These are phyloP conservation scores for Clonostachys solani DNA, from an alignment of 2,329 filamentous ascomycete species.

Conservation along the genomic window DNA sequence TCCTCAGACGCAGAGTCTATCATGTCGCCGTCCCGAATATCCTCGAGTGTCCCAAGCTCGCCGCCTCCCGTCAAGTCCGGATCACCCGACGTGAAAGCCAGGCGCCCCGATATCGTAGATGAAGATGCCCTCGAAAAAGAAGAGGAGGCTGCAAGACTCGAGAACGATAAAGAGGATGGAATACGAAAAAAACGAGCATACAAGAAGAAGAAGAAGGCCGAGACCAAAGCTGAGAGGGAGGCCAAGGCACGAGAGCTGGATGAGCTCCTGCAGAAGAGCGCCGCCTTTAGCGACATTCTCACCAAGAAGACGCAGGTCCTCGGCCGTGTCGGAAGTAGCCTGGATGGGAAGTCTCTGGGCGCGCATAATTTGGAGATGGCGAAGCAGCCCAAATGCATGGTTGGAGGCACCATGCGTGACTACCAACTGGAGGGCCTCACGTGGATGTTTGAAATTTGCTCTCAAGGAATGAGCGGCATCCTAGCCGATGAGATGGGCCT, in stretches of 20 bases:
- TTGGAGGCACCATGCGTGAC: conserved; percentile 84
- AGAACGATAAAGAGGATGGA: conserved; percentile 35
- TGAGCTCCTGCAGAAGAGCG: conserved; percentile 53
- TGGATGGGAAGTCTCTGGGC: conserved; percentile 55
- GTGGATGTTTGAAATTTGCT: conserved; percentile 82
- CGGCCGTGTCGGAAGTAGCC: conserved; percentile 55
- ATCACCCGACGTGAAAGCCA: neutral
- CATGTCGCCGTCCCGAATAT: conserved; percentile 5
- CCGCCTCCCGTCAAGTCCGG: conserved; percentile 4
- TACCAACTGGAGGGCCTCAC: conserved; percentile 94
- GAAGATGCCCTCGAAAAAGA: conserved; percentile 22
- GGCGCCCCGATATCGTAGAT: neutral
- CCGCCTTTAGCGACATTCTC: conserved; percentile 57
- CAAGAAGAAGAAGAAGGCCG: conserved; percentile 41
- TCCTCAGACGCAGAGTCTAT: conserved; percentile 3
- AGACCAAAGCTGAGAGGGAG: conserved; percentile 50
- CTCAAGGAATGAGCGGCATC: conserved; percentile 86
- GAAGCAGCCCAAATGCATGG: conserved; percentile 78
- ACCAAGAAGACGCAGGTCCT: conserved; percentile 60
- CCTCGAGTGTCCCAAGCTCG: conserved; percentile 6
- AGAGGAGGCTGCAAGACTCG: conserved; percentile 24
- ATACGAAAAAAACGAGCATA: conserved; percentile 29
- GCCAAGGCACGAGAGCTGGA: conserved; percentile 56
- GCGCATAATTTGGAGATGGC: conserved; percentile 73
- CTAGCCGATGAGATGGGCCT: conserved; percentile 93